Evolutionary conservation across 176 grass and related monocot genomes (phyloP), one percentile per base, ranked within the genome.

Genomic region (Cenchrus purpureus): DNA sequence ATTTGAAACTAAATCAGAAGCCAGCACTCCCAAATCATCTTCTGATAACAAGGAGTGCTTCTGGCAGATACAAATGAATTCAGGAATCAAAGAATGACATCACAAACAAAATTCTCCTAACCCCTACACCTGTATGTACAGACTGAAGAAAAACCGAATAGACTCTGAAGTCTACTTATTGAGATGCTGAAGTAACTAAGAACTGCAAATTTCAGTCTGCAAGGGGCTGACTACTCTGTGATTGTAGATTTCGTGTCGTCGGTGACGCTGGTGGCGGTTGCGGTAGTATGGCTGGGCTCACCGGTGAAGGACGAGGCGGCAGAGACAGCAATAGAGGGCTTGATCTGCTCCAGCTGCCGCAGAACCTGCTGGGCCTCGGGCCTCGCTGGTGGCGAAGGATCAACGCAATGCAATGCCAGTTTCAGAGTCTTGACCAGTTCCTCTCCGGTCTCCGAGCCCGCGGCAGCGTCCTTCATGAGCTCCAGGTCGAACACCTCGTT

Each of bases 401-500:
- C 92, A 29, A 99, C 92, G 48, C 97, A 99, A 13, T 97, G 91
- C 86, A 99, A 22, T 1, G 94, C 91, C 42, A 97, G 84, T n/a
- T 97, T 97, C 52, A 99, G 87, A 12, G 86, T 88, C 74, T 94
- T 92, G 22, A 99, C 94, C 57, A 99, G 79, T 79, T 99, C 94
- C 61, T 99, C 97, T 11, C 94, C 90, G 4, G 86, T 92, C 48
- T 86, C 79, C 3, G 79, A 81, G 31, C 78, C 86, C 2, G 87
- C 69, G 46, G 92, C 82, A 8, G 94, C 88, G 80, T 99, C 91
- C 72, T 90, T 94, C 92, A 92, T 91, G 75, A 97, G 89, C 84
- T 97, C 94, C 59, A 97, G 72, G 85, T 99, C 97, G 74, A 99
- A 99, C 90, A 99, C 97, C 84, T 99, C 97, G 77, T 94, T 99